A percentile compares a stretch with the other conserved stretches of the same genome.
Conservation (phyloP, 1,139 yeast species). For the Sugiyamaella xylanicola region DNA sequence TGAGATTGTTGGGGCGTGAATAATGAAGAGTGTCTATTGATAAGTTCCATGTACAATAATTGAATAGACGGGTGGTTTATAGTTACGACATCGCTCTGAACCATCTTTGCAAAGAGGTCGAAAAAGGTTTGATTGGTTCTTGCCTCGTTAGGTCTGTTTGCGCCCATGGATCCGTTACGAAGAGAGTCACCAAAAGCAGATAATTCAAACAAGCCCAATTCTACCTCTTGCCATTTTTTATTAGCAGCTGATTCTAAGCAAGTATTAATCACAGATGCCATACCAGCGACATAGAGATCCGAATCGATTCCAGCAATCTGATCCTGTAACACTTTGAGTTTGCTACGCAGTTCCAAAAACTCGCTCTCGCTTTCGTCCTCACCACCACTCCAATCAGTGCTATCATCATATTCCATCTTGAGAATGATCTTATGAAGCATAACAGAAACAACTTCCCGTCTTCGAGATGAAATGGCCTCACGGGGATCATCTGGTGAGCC, state of each 20-base stretch:
- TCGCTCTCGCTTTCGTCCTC: conserved; percentile 68
- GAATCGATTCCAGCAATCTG: conserved; percentile 77
- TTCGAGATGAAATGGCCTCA: conserved; percentile 37
- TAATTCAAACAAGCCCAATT: conserved; percentile 82
- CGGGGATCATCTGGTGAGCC: conserved; percentile 38
- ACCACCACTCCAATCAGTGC: conserved; percentile 57
- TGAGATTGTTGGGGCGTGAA: conserved; percentile 51
- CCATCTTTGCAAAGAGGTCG: conserved; percentile 64
- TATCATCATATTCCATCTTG: conserved; percentile 78
- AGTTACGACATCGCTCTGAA: conserved; percentile 54
- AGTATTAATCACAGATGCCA: conserved; percentile 66
- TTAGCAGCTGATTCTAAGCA: conserved; percentile 44
- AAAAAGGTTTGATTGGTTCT: conserved; percentile 34
- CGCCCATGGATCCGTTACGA: conserved; percentile 68
- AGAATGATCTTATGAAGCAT: conserved; percentile 69
- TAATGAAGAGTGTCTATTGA: conserved; percentile 75
- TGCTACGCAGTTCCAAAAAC: conserved; percentile 74
- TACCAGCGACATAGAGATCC: conserved; percentile 67
- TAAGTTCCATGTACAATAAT: conserved; percentile 76
- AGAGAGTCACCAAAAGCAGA: conserved; percentile 77
- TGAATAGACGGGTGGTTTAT: conserved; percentile 75
- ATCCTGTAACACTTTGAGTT: conserved; percentile 79
- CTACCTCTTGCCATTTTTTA: conserved; percentile 71
- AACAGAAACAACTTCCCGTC: conserved; percentile 57
- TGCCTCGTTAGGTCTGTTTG: conserved; percentile 51